Conservation (phyloP, 495 filamentous ascomycete genomes). For the Emericellopsis terricola region DNA sequence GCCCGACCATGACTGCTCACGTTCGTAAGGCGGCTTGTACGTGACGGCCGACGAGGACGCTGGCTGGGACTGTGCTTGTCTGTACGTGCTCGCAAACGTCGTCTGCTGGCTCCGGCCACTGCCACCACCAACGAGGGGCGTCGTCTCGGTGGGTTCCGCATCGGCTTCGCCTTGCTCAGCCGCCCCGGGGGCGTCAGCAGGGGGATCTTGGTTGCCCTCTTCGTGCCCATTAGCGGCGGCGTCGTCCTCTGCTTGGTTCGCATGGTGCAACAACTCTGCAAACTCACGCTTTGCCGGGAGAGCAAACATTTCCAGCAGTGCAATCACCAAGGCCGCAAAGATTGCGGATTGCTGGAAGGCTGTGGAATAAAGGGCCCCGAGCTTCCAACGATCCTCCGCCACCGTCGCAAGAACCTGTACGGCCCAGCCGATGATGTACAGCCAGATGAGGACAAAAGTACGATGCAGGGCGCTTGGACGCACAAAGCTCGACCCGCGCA, state of each 20-base stretch:
- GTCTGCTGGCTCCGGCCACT: constrained; percentile 29
- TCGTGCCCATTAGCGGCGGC: constrained; percentile 10
- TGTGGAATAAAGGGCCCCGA: constrained; percentile 68
- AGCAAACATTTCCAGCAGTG: constrained; percentile 61
- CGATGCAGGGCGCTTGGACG: constrained; percentile 78
- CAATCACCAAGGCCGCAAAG: constrained; percentile 56
- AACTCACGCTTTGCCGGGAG: constrained; percentile 55
- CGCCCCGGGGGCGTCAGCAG: constrained; percentile 48
- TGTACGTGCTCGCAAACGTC: constrained; percentile 56
- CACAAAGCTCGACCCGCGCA: constrained; percentile 61
- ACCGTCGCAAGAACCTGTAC: constrained; percentile 57
- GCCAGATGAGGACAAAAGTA: constrained; percentile 66
- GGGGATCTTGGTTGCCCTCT: constrained; percentile 25
- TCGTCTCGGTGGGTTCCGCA: constrained; percentile 54
- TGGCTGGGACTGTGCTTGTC: constrained; percentile 18
- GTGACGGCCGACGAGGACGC: background rate
- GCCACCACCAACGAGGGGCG: constrained; percentile 47
- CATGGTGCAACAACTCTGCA: constrained; percentile 27
- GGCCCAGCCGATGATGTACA: constrained; percentile 56
- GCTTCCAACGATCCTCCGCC: constrained; percentile 45
- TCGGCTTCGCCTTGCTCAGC: constrained; percentile 36
- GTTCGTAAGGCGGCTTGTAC: constrained; percentile 34
- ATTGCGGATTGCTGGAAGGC: constrained; percentile 60
- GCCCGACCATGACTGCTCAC: constrained; percentile 74
- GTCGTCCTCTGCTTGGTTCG: constrained; percentile 17